Evolutionary conservation across 305 asterid species (phyloP).

Genomic region (Nicotiana rustica): DNA sequence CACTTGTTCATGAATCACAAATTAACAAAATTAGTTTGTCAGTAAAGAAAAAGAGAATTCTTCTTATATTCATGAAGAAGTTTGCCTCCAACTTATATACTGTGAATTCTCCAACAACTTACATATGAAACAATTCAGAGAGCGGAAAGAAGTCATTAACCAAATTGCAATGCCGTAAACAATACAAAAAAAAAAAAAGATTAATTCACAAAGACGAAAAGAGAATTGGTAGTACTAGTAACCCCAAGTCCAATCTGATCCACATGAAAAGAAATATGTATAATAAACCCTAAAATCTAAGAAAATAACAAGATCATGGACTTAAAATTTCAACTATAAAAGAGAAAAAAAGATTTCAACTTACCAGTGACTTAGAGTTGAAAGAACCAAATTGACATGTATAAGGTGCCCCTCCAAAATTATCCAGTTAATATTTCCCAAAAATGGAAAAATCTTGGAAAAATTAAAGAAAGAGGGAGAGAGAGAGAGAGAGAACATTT

Average conservation of each 20-base stretch:
- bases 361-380: conserved; percentile 14
- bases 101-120: neutral
- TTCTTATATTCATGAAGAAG: conserved; percentile 6
- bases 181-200: neutral
- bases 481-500: neutral
- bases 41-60: neutral
- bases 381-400: conserved; percentile 16
- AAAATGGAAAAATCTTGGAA: conserved; percentile 29
- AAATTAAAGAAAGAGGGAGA: neutral
- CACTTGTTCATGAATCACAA: neutral
- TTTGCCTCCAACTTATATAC: neutral
- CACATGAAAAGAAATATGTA: neutral
- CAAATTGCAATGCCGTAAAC: conserved; percentile 15
- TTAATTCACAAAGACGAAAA: neutral
- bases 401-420: neutral
- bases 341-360: neutral
- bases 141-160: neutral
- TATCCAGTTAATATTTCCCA: neutral
- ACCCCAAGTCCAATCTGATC: neutral
- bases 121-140: neutral
- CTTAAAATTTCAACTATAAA: neutral
- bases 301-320: neutral
- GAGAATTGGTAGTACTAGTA: neutral
- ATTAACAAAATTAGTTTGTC: neutral
- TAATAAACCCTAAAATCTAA: neutral